Percentiles rank a stretch among this genome's conserved stretches.
phyloP scores from a whole-genome alignment of 768 basidiomycete genomes.

The Lenzites betulinus region DNA sequence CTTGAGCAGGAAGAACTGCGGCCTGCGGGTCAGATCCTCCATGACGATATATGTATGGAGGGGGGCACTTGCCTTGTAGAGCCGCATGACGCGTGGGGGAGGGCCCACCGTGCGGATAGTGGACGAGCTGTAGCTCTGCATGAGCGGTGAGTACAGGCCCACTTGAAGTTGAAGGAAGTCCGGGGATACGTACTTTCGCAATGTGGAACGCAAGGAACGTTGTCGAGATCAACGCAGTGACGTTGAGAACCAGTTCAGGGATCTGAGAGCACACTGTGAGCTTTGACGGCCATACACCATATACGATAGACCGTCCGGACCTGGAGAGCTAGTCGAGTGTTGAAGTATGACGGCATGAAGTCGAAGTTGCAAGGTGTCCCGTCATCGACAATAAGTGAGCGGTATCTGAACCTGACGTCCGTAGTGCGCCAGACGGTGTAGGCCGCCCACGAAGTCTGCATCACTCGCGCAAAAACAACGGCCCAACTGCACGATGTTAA shows the following conservation, averaged over 20 bases:
- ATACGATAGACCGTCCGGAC: conserved; percentile 30
- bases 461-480: conserved; percentile 47
- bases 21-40: neutral
- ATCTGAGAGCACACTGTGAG: conserved; percentile 37
- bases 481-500: conserved; percentile 41
- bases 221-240: conserved; percentile 44
- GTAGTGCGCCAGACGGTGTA: conserved; percentile 53
- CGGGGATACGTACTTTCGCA: conserved; percentile 35
- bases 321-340: conserved; percentile 42
- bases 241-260: conserved; percentile 49
- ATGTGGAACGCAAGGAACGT: conserved; percentile 48
- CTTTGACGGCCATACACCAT: neutral
- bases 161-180: neutral
- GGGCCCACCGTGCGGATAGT: conserved; percentile 58
- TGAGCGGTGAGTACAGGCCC: neutral
- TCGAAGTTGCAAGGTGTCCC: conserved; percentile 52
- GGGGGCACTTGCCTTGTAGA: conserved; percentile 45
- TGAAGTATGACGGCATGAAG: conserved; percentile 48
- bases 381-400: conserved; percentile 39
- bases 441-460: conserved; percentile 51
- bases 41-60: neutral
- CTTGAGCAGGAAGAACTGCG: conserved; percentile 56
- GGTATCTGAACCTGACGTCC: conserved; percentile 36
- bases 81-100: conserved; percentile 47
- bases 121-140: conserved; percentile 46